Evolutionary conservation across 345 rosid species (phyloP).

Genomic region (Cochlearia excelsa): DNA sequence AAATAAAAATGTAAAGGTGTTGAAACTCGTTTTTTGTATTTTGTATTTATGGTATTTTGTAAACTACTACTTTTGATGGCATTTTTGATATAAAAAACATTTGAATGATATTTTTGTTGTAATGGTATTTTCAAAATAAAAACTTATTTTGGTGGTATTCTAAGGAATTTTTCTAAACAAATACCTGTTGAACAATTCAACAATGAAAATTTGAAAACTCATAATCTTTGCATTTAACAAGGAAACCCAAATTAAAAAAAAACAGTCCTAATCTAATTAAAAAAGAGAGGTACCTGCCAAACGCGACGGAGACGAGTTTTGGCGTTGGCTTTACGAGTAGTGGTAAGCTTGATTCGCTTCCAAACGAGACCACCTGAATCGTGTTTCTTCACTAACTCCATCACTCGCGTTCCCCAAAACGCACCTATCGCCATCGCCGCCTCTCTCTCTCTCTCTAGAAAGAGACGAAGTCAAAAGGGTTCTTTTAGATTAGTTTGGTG

Average conservation of each 20-base stretch:
- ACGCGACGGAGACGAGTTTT: slow-evolving; percentile 91
- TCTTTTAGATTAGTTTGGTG: slow-evolving; percentile 50
- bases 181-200: too few species aligned
- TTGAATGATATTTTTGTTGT: too few species aligned
- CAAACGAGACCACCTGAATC: slow-evolving; percentile 92
- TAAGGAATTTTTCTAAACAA: too few species aligned
- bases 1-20: too few species aligned
- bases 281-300: slow-evolving; percentile 63
- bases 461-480: slow-evolving; percentile 47
- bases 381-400: slow-evolving; percentile 94
- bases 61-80: too few species aligned
- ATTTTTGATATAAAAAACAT: too few species aligned
- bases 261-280: too few species aligned
- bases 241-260: slow-evolving; percentile 23
- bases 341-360: slow-evolving; percentile 90
- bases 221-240: neutral
- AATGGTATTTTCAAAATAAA: too few species aligned
- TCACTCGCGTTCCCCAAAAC: slow-evolving; percentile 77
- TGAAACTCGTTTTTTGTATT: too few species aligned
- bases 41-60: too few species aligned
- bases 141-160: too few species aligned
- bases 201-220: neutral
- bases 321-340: slow-evolving; percentile 94
- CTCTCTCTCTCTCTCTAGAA: slow-evolving; percentile 16
- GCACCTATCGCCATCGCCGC: slow-evolving; percentile 48